phyloP scores from a whole-genome alignment of 148 eudicot genomes.

The Silene conica region DNA sequence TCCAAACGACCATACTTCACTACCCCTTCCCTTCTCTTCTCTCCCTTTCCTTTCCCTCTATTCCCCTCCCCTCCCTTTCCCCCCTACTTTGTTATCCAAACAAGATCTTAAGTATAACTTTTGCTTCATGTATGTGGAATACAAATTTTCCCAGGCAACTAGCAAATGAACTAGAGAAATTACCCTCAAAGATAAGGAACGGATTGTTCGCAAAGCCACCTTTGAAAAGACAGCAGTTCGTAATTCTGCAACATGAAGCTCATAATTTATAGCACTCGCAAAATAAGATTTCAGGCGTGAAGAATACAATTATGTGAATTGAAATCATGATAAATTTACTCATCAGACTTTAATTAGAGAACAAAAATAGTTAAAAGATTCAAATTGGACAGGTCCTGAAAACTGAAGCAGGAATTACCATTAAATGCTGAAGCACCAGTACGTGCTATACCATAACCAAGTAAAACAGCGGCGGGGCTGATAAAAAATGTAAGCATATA shows the following conservation, averaged over 20 bases:
- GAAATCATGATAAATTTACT: neutral
- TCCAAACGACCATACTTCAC: too few relatives aligned
- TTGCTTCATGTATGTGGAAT: neutral
- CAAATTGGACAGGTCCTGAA: neutral
- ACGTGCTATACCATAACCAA: conserved; percentile 93
- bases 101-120: neutral
- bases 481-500: conserved; percentile 67
- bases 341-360: neutral
- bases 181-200: conserved; percentile 86
- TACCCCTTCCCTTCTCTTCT: too few relatives aligned
- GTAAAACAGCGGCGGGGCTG: conserved; percentile 83
- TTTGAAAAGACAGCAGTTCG: conserved; percentile 97
- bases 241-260: conserved; percentile 50
- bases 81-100: too few relatives aligned
- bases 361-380: neutral
- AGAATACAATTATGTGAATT: neutral
- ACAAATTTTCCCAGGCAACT: neutral
- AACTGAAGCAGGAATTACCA: conserved; percentile 45
- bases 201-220: conserved; percentile 86
- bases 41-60: too few relatives aligned
- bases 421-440: conserved; percentile 83
- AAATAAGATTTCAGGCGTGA: neutral
- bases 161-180: conserved; percentile 2
- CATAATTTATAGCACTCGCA: conserved; percentile 5
- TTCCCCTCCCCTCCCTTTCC: too few relatives aligned